phyloP scores from a whole-genome alignment of 2,329 filamentous ascomycete genomes.

The Tolypocladium tropicale region DNA sequence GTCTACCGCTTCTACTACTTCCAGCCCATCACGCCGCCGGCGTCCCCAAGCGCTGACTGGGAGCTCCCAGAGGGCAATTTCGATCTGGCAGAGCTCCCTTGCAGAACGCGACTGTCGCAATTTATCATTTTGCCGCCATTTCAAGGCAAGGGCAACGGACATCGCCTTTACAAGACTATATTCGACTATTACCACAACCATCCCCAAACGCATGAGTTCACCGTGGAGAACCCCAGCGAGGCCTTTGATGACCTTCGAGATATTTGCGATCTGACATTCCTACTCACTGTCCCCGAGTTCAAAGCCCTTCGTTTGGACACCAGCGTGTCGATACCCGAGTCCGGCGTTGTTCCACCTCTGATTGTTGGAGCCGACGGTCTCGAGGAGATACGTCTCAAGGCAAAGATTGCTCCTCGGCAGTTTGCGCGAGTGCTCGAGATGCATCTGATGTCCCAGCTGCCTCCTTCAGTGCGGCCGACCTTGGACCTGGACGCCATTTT shows the following conservation, averaged over 20 bases:
- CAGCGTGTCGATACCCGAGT: conserved; percentile 35
- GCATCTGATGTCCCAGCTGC: conserved; percentile 55
- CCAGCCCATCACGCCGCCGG: conserved; percentile 34
- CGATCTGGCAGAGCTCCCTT: conserved; percentile 53
- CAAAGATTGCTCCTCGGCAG: conserved; percentile 69
- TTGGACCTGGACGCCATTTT: conserved; percentile 31
- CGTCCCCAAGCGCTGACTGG: conserved; percentile 28
- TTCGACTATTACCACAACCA: conserved; percentile 59
- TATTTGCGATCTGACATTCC: conserved; percentile 57
- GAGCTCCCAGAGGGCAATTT: conserved; percentile 34
- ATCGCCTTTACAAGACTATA: conserved; percentile 70
- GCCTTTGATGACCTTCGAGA: conserved; percentile 74
- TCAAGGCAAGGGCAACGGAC: conserved; percentile 70
- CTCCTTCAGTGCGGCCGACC: conserved; percentile 43
- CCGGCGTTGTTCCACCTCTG: conserved; percentile 33
- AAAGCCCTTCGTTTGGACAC: conserved; percentile 44
- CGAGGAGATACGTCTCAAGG: conserved; percentile 44
- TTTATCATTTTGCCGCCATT: conserved; percentile 86
- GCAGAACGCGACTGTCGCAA: conserved; percentile 79
- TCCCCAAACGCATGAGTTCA: conserved; percentile 67
- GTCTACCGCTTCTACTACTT: conserved; percentile 77
- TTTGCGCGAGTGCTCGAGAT: conserved; percentile 68
- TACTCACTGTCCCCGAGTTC: conserved; percentile 52
- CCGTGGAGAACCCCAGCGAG: conserved; percentile 89
- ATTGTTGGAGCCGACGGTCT: conserved; percentile 50